A percentile compares a stretch with the other conserved stretches of the same genome.
phyloP scores from a whole-genome alignment of 805 yeast genomes.

The Kuraishia hungarica region DNA sequence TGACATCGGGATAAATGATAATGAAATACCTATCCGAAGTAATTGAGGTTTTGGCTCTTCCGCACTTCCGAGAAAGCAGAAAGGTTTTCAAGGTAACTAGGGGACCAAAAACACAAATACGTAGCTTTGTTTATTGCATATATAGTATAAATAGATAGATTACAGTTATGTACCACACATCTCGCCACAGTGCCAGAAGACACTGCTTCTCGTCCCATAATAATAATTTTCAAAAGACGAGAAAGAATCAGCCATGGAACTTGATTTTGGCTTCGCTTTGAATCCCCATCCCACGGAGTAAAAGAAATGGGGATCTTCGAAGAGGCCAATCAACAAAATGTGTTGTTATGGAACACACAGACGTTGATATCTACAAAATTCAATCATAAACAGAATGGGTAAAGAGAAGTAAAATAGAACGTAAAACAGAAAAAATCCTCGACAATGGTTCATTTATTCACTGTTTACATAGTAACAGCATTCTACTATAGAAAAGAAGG shows the following conservation, averaged over 20 bases:
- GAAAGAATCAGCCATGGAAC: slow-evolving; percentile 1
- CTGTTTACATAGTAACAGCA: neutral
- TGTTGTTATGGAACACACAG: no score
- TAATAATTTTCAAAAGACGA: neutral
- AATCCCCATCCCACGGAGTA: slow-evolving; percentile 26
- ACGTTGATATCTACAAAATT: neutral
- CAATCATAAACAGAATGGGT: neutral
- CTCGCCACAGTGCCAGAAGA: neutral
- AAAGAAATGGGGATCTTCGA: slow-evolving; percentile 28
- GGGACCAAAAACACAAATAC: neutral
- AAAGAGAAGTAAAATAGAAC: no score
- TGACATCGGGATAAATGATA: neutral
- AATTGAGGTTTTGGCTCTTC: neutral
- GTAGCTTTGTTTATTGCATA: neutral
- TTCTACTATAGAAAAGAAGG: no score
- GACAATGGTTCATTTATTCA: neutral
- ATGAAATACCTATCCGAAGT: neutral
- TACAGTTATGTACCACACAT: neutral
- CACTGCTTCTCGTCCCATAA: neutral
- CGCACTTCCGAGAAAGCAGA: neutral
- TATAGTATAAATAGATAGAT: neutral
- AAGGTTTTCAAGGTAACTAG: neutral
- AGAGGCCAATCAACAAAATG: slow-evolving; percentile 19
- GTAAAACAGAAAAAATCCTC: no score
- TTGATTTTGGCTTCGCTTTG: slow-evolving; percentile 29